Percentiles rank a stretch among this genome's conserved stretches.
Conservation (phyloP, 805 yeast species). For the Metschnikowia peoriensis region DNA sequence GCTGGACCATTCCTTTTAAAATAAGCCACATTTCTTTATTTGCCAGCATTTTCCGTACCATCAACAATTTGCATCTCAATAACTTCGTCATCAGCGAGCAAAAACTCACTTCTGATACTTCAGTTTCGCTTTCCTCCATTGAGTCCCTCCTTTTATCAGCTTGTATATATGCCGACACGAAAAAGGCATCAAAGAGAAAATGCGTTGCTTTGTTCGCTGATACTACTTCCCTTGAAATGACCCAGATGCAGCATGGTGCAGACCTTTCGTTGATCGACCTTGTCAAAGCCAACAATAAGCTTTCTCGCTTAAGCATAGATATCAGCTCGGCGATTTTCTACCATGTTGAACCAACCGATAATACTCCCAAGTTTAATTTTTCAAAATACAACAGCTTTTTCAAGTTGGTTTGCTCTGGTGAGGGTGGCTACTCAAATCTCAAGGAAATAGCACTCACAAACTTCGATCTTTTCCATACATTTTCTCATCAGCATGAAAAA, state of each 20-base stretch:
- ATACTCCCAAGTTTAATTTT: slow-evolving; percentile 29
- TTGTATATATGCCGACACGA: slow-evolving; percentile 16
- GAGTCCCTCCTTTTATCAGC: slow-evolving; percentile 15
- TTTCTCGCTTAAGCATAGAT: slow-evolving; percentile 45
- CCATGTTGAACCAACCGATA: slow-evolving; percentile 15
- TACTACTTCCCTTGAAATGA: slow-evolving; percentile 37
- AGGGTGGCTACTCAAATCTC: slow-evolving; percentile 30
- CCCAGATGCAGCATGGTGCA: slow-evolving; percentile 38
- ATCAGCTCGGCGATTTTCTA: slow-evolving; percentile 48
- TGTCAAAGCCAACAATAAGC: slow-evolving; percentile 32
- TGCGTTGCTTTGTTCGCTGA: slow-evolving; percentile 38
- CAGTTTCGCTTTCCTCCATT: slow-evolving; percentile 4
- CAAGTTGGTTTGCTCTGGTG: slow-evolving; percentile 33
- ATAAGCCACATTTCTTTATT: slow-evolving; percentile 44
- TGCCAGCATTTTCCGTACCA: slow-evolving; percentile 36
- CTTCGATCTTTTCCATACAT: slow-evolving; percentile 29
- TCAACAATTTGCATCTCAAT: slow-evolving; percentile 42
- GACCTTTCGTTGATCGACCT: slow-evolving; percentile 53
- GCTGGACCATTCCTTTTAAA: slow-evolving; percentile 54
- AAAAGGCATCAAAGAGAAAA: slow-evolving; percentile 13
- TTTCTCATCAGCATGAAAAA: slow-evolving; percentile 17
- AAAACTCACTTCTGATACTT: slow-evolving; percentile 17
- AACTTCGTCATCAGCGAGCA: slow-evolving; percentile 49
- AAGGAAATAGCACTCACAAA: slow-evolving; percentile 27
- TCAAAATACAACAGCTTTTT: slow-evolving; percentile 26